These are phyloP conservation scores for Areca catechu DNA, from an alignment of 176 grass and related monocot species.

Conservation along the genomic window DNA sequence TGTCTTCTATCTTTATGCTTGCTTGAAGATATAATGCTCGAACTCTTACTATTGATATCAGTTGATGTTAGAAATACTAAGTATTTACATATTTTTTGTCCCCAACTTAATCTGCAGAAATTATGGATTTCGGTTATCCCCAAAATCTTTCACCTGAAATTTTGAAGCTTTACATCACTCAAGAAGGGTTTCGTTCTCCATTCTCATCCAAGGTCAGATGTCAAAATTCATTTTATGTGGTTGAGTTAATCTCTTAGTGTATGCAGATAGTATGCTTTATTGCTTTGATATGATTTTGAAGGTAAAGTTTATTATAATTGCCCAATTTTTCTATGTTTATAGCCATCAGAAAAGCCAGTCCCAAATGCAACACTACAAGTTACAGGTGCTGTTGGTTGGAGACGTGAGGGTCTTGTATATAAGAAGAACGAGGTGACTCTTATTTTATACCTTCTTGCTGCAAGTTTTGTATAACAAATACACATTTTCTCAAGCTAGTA, in stretches of 20 bases:
- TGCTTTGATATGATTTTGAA: no score
- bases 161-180: constrained; percentile 96
- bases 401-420: constrained; percentile 95
- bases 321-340: constrained; percentile 13
- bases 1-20: no score
- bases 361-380: constrained; percentile 99
- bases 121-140: constrained; percentile 99
- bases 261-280: no score
- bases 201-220: constrained; percentile 94
- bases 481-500: constrained; percentile 6
- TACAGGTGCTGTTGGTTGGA: constrained; percentile 97
- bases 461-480: constrained; percentile 2
- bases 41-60: no score
- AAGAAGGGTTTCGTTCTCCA: constrained; percentile 91
- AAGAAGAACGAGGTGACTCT: constrained; percentile 95
- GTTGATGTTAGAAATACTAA: no score
- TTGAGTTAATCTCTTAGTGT: no score
- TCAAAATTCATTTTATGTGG: neutral
- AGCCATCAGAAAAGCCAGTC: constrained; percentile 84
- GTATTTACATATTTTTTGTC: no score
- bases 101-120: constrained; percentile 54
- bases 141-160: constrained; percentile 99
- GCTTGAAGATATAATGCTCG: no score
- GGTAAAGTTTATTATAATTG: no score
- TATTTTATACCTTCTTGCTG: neutral